Evolutionary conservation across 1,284 basidiomycete species (phyloP).

Genomic region (Sanghuangporus weigelae): DNA sequence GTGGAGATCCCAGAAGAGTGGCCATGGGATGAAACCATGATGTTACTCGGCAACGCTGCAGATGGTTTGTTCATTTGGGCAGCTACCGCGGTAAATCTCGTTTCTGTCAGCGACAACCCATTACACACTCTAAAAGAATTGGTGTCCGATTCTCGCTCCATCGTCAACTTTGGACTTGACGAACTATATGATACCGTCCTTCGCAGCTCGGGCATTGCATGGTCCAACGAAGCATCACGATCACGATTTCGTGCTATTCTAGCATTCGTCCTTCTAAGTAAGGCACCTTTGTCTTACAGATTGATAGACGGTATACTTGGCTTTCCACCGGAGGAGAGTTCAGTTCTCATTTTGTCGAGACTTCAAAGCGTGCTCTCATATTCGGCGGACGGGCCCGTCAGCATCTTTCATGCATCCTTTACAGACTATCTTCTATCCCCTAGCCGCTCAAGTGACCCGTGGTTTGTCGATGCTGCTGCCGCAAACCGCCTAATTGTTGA

Average conservation of each 20-base stretch:
- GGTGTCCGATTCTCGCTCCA: not conserved
- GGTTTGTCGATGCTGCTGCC: not conserved
- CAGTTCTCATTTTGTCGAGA: not conserved
- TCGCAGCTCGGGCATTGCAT: not conserved
- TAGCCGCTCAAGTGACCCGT: not conserved
- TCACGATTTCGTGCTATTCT: not conserved
- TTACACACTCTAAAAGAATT: not conserved
- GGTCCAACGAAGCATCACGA: not conserved
- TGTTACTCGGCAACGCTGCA: constrained; percentile 21
- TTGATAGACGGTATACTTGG: not conserved
- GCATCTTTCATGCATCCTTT: constrained; percentile 1
- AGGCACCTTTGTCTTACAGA: not conserved
- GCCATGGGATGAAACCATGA: constrained; percentile 14
- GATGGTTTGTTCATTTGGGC: constrained; percentile 27
- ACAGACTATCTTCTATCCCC: not conserved
- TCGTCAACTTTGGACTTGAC: not conserved
- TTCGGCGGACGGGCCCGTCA: not conserved
- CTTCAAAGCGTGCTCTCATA: not conserved
- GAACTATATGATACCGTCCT: not conserved
- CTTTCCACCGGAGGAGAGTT: not conserved
- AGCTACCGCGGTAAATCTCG: constrained; percentile 22
- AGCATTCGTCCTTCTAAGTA: not conserved
- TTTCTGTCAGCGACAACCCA: not conserved
- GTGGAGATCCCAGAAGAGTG: not conserved
- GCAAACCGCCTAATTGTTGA: not conserved